Evolutionary conservation across 2,329 filamentous ascomycete species (phyloP), one percentile per base, ranked within the genome.

Genomic region (Clarireedia hainanense): DNA sequence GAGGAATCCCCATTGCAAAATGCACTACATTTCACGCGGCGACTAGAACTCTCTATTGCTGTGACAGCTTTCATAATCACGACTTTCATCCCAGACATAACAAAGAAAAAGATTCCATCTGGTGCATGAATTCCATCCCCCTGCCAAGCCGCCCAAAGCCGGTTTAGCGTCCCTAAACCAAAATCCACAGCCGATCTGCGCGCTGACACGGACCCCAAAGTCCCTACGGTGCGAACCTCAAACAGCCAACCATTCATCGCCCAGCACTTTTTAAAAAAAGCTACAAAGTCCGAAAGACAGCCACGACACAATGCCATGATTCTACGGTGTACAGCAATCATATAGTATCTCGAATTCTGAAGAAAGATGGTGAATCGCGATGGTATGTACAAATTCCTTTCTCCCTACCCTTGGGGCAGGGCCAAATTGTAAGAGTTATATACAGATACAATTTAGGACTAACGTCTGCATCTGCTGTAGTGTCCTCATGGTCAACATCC

Each of bases 401-500:
- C n/a, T 37, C 37, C 37, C 9, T n/a, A 5, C 23, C 12, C 9
- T 12, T 39, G 42, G 15, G 42, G 27, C 9, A 36, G n/a, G 24
- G 30, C 12, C 30, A 34, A 14, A 4, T 9, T 34, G 3, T 12
- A 34, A 34, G 30, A 34, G 30, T 34, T 34, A 34, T 12, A 34
- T 4, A 34, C 12, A 34, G 9, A 14, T 34, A 12, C 10, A 34
- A 34, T 34, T 12, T 34, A 23, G 17, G 37, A 42, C 39, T 50
- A 45, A 55, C 20, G 15, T 26, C 49, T 27, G 27, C 3, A 26
- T 26, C 49, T 27, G 27, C 3, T 27, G 12, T 15, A 56, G 54
- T 46, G 34, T 56, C 54, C 30, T 34, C 54, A 37, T 56, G 54
- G 54, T 57, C 63, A 14, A 63, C 61, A 15, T 60, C 65, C 15